A percentile compares a stretch with the other conserved stretches of the same genome.
Evolutionary conservation across 768 basidiomycete genomes (phyloP).

Genomic region (Suillus variegatus): DNA sequence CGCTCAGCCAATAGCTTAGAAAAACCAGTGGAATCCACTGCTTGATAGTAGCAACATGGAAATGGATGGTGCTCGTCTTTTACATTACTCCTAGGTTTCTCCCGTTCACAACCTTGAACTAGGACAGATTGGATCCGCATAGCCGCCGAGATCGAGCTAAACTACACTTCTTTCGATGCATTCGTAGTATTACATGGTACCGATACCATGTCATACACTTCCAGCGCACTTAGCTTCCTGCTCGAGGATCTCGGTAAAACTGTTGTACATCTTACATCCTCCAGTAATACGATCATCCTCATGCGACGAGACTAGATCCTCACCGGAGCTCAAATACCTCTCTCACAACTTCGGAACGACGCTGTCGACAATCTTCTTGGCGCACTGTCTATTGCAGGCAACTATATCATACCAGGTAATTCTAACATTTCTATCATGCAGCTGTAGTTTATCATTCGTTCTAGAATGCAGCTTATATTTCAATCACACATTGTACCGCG

Average conservation of each 20-base stretch:
- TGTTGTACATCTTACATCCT: constrained; percentile 50
- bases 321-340: constrained; percentile 92
- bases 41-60: constrained; percentile 90
- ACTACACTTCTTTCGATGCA: constrained; percentile 83
- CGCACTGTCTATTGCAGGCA: constrained; percentile 85
- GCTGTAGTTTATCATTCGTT: neutral
- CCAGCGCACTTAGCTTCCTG: constrained; percentile 87
- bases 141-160: constrained; percentile 90
- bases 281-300: neutral
- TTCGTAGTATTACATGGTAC: constrained; percentile 92
- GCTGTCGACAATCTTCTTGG: constrained; percentile 93
- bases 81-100: constrained; percentile 6
- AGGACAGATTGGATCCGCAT: constrained; percentile 84
- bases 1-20: neutral
- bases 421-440: neutral
- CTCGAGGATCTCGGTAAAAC: constrained; percentile 93
- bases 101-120: constrained; percentile 9
- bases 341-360: constrained; percentile 91
- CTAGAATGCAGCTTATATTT: constrained; percentile 89
- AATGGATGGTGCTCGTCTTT: constrained; percentile 56
- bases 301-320: constrained; percentile 57
- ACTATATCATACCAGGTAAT: constrained; percentile 87
- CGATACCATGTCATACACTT: constrained; percentile 89
- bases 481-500: constrained; percentile 85
- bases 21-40: constrained; percentile 75